These are phyloP conservation scores for Gnomoniopsis smithogilvyi DNA, from an alignment of 2,329 filamentous ascomycete species.

Conservation along the genomic window DNA sequence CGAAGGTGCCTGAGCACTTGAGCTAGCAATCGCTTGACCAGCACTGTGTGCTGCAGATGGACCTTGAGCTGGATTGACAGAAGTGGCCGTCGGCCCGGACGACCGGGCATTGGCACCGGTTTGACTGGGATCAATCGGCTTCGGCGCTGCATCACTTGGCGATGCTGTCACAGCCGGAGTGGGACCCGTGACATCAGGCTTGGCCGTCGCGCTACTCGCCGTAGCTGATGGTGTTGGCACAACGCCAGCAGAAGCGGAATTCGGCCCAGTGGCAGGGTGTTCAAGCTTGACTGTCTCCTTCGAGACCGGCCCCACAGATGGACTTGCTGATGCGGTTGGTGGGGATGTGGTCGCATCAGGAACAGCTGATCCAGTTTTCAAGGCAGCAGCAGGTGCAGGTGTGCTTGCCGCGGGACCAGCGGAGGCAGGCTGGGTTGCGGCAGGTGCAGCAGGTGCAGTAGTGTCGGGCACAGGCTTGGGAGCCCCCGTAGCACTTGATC, in stretches of 20 bases:
- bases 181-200: neutral
- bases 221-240: neutral
- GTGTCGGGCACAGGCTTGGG: neutral
- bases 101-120: neutral
- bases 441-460: neutral
- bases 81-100: neutral
- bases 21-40: neutral
- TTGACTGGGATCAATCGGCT: neutral
- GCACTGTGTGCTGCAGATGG: neutral
- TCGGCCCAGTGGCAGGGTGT: neutral
- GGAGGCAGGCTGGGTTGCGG: neutral
- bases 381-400: neutral
- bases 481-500: neutral
- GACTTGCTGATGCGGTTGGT: neutral
- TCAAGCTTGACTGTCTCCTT: neutral
- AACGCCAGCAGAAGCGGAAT: neutral
- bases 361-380: neutral
- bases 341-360: neutral
- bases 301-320: neutral
- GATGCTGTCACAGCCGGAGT: neutral
- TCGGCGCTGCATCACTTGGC: neutral
- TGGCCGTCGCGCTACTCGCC: neutral
- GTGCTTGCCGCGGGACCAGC: neutral
- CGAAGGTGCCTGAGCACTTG: neutral
- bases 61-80: neutral